Evolutionary conservation across 1,284 basidiomycete species (phyloP), one percentile per base, ranked within the genome.

Genomic region (Leccinum fallax): DNA sequence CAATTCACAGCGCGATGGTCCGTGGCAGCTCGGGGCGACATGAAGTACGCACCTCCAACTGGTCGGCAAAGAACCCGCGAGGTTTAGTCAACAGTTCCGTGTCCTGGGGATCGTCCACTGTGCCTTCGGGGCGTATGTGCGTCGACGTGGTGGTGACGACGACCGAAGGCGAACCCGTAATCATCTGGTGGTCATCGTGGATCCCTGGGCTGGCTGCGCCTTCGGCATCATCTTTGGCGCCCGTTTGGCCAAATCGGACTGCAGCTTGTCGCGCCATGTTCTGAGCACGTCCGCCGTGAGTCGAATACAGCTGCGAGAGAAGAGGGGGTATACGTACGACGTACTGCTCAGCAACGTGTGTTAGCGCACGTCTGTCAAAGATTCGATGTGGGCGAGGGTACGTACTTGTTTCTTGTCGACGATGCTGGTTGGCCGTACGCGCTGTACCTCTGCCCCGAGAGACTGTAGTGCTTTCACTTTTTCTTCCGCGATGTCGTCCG

Each of bases 401-500:
- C 85, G 59, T 64, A 92, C 94, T 83, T 97, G 95, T 72, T 94
- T 95, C 76, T 94, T 93, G 78, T 97, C 94, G 5, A 97, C 89
- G 60, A 97, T 96, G 67, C 94, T 95, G 1, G 93, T 91, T 4
- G 93, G 93, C 43, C 92, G 80, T 26, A 95, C 93, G 55, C 90
- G 85, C 71, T 94, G 90, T 2, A 99, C 92, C 26, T 87, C 81
- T 0, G 97, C 96, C 4, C 96, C 97, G 0, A 98, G 86, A 1
- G 92, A 88, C 58, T 86, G 81, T 13, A 99, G 79, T 0, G 94
- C 88, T 66, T 92, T 88, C 1, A 92, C 89, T 73, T 98, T 98
- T 75, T 99, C 97, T 57, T 88, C 83, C 0, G 96, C 93, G 5
- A 98, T 91, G 73, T 97, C 94, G 71, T 97, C 94, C 0, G 95